phyloP scores from a whole-genome alignment of 495 filamentous ascomycete genomes.

The Pseudomonodictys pantanalensis region DNA sequence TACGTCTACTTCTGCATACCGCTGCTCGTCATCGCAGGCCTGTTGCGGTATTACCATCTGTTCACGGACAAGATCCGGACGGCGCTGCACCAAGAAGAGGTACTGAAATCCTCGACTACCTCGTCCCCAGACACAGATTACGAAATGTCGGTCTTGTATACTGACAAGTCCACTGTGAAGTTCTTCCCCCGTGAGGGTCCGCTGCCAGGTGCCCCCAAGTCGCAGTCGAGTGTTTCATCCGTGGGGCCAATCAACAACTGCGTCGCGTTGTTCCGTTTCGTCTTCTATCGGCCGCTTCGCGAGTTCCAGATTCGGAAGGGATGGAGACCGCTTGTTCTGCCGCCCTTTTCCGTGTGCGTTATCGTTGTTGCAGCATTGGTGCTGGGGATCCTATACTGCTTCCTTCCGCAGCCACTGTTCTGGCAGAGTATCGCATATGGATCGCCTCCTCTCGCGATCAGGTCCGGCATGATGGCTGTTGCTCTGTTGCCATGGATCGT shows the following conservation, averaged over 20 bases:
- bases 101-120: conserved; percentile 52
- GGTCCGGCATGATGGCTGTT: conserved; percentile 89
- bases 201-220: conserved; percentile 50
- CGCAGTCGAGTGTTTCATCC: conserved; percentile 66
- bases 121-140: conserved; percentile 64
- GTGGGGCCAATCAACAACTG: conserved; percentile 69
- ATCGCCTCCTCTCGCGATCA: conserved; percentile 84
- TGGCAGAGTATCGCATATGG: conserved; percentile 78
- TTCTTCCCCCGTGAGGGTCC: conserved; percentile 66
- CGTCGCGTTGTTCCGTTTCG: conserved; percentile 73
- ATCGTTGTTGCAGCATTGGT: conserved; percentile 62
- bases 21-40: conserved; percentile 59
- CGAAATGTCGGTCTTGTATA: conserved; percentile 64
- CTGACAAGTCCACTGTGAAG: conserved; percentile 62
- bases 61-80: conserved; percentile 87
- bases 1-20: conserved; percentile 84
- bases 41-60: conserved; percentile 72
- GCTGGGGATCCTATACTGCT: conserved; percentile 77
- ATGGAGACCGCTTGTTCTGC: conserved; percentile 68
- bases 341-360: conserved; percentile 66
- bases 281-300: conserved; percentile 82
- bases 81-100: conserved; percentile 74
- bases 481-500: conserved; percentile 94
- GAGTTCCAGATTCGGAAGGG: conserved; percentile 51
- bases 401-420: conserved; percentile 79